Base-by-base conservation (phyloP, 306 rosid genomes). In the Datisca glomerata region DNA sequence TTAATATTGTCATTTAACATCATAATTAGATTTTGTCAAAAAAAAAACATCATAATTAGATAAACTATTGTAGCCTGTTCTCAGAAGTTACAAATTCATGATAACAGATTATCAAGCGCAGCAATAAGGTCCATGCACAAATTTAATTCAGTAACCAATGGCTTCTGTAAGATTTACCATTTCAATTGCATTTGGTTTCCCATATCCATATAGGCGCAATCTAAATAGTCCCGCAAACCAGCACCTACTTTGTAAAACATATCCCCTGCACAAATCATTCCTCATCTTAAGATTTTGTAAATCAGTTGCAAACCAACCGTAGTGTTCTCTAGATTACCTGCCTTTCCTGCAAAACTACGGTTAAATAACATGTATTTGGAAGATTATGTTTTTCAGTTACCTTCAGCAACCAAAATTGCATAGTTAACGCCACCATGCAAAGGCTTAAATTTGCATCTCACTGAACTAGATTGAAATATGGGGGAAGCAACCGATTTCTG, bases 211-310 rank as follows among this genome's bases (percentile, higher is more conserved):
- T 46, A 6, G 42, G 15, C 3, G 43, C 44, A n/a, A 31, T 31
- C 51, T 33, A 41, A 21, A 47, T 8, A 20, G 47, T 48, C 47
- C 2, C 1, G 21, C 35, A 59, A n/a, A 20, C 49, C 45, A 37
- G 19, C 34, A 32, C 37, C 48, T 24, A 25, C 51, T 55, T 20
- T 13, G 49, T 45, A 64, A 55, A 31, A 24, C 43, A 38, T 51
- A 23, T 67, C 28, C 57, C 73, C 86, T 60, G 78, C 81, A 61
- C 45, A 66, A 17, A 37, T 40, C 57, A 41, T 55, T 35, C 57
- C 67, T n/a, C 44, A 38, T 37, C 51, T 21, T 2, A 19, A 51
- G 47, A 14, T 8, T 31, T 8, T n/a, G n/a, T n/a, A n/a, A n/a
- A n/a, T 43, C 31, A 10, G 4, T 24, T 12, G 6, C 35, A 21